Evolutionary conservation across 306 rosid genomes (phyloP).

Genomic region (Lupinus albus): DNA sequence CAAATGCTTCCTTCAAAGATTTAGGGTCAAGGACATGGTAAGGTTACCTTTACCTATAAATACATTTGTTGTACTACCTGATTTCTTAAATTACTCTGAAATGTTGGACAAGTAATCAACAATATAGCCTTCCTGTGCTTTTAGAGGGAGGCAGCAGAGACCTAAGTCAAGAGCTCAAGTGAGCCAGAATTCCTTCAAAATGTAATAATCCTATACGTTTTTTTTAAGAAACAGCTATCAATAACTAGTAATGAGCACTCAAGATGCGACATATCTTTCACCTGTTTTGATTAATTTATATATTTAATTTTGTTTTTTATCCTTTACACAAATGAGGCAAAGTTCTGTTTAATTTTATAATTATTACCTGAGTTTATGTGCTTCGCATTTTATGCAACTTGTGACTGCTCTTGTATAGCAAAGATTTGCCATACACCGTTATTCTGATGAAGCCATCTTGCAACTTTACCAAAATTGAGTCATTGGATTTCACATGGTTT

Average conservation of each 20-base stretch:
- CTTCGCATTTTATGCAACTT: slow-evolving; percentile 2
- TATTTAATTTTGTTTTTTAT: not conserved
- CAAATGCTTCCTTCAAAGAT: slow-evolving; percentile 18
- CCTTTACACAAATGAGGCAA: not conserved
- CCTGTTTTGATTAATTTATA: not conserved
- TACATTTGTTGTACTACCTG: not conserved
- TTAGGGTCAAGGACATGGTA: slow-evolving; percentile 10
- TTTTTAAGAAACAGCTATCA: slow-evolving; percentile 23
- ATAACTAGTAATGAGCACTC: not conserved
- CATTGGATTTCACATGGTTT: slow-evolving; percentile 1
- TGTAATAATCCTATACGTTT: not conserved
- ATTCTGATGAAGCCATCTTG: slow-evolving; percentile 1
- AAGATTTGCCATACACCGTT: not conserved
- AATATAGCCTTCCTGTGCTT: not conserved
- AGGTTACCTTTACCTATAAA: not conserved
- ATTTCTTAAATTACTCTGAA: not conserved
- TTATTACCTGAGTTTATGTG: not conserved
- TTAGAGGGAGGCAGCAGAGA: slow-evolving; percentile 4
- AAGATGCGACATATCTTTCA: not conserved
- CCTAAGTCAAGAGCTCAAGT: slow-evolving; percentile 9
- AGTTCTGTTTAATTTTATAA: not conserved
- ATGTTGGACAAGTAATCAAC: slow-evolving; percentile 19
- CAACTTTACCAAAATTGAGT: not conserved
- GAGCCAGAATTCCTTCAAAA: slow-evolving; percentile 13
- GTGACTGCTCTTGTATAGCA: not conserved